These are phyloP conservation scores for Geotrichum macrosporum DNA, from an alignment of 1,139 yeast genomes.

Conservation along the genomic window DNA sequence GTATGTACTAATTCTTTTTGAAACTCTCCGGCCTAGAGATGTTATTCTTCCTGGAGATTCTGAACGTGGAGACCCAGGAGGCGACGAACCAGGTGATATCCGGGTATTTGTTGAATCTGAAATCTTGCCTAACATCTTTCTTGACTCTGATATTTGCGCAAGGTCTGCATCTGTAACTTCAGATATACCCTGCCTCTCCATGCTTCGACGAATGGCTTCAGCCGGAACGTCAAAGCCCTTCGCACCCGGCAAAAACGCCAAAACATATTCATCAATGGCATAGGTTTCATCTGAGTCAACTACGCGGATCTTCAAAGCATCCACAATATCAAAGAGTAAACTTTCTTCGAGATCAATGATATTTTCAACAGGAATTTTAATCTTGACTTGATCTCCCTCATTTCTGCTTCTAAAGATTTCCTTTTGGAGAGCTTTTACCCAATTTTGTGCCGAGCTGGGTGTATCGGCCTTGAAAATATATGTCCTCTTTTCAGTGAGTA, in stretches of 20 bases:
- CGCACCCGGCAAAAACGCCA: constrained; percentile 51
- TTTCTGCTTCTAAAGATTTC: constrained; percentile 72
- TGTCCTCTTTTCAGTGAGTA: constrained; percentile 52
- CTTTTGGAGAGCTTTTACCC: constrained; percentile 74
- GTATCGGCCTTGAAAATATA: constrained; percentile 73
- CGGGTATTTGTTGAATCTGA: constrained; percentile 16
- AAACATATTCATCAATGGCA: constrained; percentile 61
- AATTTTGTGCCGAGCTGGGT: constrained; percentile 63
- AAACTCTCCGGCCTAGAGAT: background rate
- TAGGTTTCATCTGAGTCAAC: constrained; percentile 49
- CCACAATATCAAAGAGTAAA: constrained; percentile 49
- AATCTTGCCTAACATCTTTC: constrained; percentile 15
- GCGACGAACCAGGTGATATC: background rate
- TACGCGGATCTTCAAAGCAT: constrained; percentile 46
- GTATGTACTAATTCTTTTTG: constrained; percentile 6
- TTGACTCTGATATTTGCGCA: constrained; percentile 10
- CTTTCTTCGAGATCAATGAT: constrained; percentile 59
- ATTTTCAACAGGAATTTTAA: constrained; percentile 70
- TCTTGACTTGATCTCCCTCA: constrained; percentile 64
- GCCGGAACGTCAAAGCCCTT: constrained; percentile 19
- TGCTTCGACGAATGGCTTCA: constrained; percentile 16
- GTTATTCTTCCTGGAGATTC: background rate
- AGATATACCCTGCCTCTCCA: constrained; percentile 13
- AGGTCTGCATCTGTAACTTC: constrained; percentile 4
- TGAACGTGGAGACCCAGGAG: constrained; percentile 2